Conservation (phyloP, 2,329 filamentous ascomycete species). For the Hysterium pulicare region DNA sequence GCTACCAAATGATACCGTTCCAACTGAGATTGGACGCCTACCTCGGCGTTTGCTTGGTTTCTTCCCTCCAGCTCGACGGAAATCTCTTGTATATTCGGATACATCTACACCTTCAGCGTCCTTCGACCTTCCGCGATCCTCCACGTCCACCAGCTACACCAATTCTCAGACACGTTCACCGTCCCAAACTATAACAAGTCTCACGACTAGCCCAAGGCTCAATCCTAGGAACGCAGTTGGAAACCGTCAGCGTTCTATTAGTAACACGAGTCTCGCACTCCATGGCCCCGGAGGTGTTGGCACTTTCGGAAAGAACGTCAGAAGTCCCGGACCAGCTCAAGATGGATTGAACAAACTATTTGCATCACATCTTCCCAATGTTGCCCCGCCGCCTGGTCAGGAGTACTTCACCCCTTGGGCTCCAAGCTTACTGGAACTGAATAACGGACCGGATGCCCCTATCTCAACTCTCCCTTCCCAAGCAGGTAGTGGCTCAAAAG, state of each 20-base stretch:
- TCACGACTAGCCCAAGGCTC: slow-evolving; percentile 35
- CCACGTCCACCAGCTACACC: slow-evolving; percentile 26
- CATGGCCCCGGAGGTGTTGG: slow-evolving; percentile 85
- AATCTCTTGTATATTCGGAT: slow-evolving; percentile 67
- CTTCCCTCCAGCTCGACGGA: slow-evolving; percentile 86
- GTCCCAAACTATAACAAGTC: slow-evolving; percentile 38
- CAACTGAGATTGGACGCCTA: slow-evolving; percentile 82
- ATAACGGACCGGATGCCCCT: slow-evolving; percentile 19
- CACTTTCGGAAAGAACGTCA: slow-evolving; percentile 68
- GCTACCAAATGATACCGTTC: slow-evolving; percentile 66
- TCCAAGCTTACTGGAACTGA: slow-evolving; percentile 29
- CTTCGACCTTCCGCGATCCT: slow-evolving; percentile 56
- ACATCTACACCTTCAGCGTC: slow-evolving; percentile 65
- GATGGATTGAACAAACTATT: slow-evolving; percentile 84
- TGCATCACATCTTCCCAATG: slow-evolving; percentile 74
- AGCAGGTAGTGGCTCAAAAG: slow-evolving; percentile 20
- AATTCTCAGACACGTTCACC: slow-evolving; percentile 26
- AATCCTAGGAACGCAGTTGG: slow-evolving; percentile 14
- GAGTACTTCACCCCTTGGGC: slow-evolving; percentile 42
- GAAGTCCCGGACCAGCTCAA: slow-evolving; percentile 74
- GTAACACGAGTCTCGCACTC: slow-evolving; percentile 54
- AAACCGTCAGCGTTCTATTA: slow-evolving; percentile 28
- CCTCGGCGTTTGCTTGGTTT: slow-evolving; percentile 79
- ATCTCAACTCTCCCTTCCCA: slow-evolving; percentile 22
- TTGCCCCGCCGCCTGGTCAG: slow-evolving; percentile 63